Conservation (phyloP, 192 early-diverging fungal genomes). For the Umbelopsis vinacea region DNA sequence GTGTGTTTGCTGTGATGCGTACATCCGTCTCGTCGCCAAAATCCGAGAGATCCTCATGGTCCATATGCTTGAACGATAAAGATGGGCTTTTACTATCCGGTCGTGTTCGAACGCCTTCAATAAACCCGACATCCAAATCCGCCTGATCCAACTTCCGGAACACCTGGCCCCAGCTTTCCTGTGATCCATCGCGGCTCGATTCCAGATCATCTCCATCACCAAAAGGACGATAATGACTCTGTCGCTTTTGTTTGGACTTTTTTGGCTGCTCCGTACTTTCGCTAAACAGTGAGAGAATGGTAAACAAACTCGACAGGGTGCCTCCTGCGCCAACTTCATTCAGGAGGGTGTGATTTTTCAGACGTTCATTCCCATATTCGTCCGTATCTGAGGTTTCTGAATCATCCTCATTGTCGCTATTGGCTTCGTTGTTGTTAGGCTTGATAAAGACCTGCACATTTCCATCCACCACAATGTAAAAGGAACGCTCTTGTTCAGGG, state of each 20-base stretch:
- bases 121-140: slow-evolving; percentile 20
- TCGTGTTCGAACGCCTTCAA: not conserved
- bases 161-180: slow-evolving; percentile 41
- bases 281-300: slow-evolving; percentile 88
- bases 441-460: slow-evolving; percentile 89
- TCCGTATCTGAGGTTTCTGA: slow-evolving; percentile 45
- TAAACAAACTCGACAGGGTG: slow-evolving; percentile 91
- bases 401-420: slow-evolving; percentile 33
- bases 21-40: not conserved
- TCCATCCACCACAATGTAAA: slow-evolving; percentile 97
- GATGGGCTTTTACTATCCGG: not conserved
- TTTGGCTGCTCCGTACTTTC: slow-evolving; percentile 68
- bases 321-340: slow-evolving; percentile 92
- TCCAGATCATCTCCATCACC: slow-evolving; percentile 7
- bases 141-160: slow-evolving; percentile 39
- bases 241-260: not conserved
- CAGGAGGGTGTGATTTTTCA: slow-evolving; percentile 66
- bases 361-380: slow-evolving; percentile 50
- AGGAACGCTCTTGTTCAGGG: slow-evolving; percentile 76
- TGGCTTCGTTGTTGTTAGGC: slow-evolving; percentile 31
- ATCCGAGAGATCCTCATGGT: slow-evolving; percentile 7
- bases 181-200: slow-evolving; percentile 28
- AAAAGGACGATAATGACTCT: not conserved
- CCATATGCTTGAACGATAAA: not conserved
- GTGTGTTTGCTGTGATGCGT: not conserved